These are phyloP conservation scores for Calcarisporium arbuscula DNA, from an alignment of 2,329 filamentous ascomycete species.

Conservation along the genomic window DNA sequence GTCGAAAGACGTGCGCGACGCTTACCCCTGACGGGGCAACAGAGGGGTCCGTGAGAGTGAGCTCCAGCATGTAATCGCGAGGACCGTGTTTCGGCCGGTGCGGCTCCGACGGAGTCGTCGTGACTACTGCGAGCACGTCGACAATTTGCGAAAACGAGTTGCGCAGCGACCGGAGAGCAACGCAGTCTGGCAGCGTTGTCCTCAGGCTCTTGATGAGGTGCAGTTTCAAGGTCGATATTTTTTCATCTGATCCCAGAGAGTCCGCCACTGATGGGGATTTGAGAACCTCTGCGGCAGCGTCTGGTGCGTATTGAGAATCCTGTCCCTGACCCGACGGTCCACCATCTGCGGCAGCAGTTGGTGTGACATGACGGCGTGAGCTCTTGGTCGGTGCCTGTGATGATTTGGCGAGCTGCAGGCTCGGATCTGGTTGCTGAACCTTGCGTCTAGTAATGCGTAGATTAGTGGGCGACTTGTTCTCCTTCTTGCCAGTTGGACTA, in stretches of 20 bases:
- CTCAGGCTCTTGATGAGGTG: constrained; percentile 41
- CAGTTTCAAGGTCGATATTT: constrained; percentile 32
- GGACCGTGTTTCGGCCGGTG: constrained; percentile 50
- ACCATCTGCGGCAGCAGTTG: constrained; percentile 9
- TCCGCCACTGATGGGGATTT: constrained; percentile 20
- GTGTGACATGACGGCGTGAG: constrained; percentile 15
- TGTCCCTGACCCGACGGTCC: not conserved
- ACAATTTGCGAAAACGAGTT: constrained; percentile 40
- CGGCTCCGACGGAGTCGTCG: constrained; percentile 42
- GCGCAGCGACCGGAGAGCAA: constrained; percentile 46
- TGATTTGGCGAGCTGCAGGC: constrained; percentile 19
- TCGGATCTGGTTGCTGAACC: constrained; percentile 12
- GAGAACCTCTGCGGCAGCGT: constrained; percentile 10
- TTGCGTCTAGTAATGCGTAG: constrained; percentile 5
- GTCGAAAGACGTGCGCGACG: constrained; percentile 52
- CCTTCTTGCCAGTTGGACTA: too few species aligned
- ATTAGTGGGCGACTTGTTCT: constrained; percentile 4
- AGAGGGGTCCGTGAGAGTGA: constrained; percentile 52
- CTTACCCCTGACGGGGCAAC: constrained; percentile 42
- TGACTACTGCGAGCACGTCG: constrained; percentile 50
- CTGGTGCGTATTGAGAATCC: not conserved
- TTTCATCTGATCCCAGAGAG: constrained; percentile 17
- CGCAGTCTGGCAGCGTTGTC: constrained; percentile 45
- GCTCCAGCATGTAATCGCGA: constrained; percentile 52
- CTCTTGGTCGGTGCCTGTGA: constrained; percentile 15